Evolutionary conservation across 208 protist genomes (phyloP), one percentile per base, ranked within the genome.

Genomic region (Pavlovales sp.): DNA sequence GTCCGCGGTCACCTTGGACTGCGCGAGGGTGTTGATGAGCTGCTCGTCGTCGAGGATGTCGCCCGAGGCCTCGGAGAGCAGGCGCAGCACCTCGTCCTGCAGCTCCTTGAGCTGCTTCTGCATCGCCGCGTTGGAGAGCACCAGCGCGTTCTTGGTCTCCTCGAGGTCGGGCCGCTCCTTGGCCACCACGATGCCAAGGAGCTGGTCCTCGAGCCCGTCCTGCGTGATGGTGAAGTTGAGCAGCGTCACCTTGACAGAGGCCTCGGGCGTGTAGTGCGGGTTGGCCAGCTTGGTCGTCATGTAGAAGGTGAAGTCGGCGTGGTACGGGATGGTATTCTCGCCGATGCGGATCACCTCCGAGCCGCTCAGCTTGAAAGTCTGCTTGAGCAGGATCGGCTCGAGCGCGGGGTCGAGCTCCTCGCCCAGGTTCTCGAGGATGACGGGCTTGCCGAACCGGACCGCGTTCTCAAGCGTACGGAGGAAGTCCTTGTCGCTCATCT

Each of bases 171-270:
- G 97, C 32, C 97, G 93, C 94, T 99, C 97, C 90, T 98, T 96
- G 32, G 96, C 97, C 0, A 99, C 98, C 18, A 98, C 96, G 18
- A 97, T 95, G 44, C 95, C 97, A 32, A 99, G 95, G 77, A 99
- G 91, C 93, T 99, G 98, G 87, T 99, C 98, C 90, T 98, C 96
- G n/a, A 99, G 90, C 30, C 98, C 98, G 37, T 94, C 93, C 67
- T 95, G 96, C 34, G 98, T 99, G 91, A 99, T 98, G 91, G 98
- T 98, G 92, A 99, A 99, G 93, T 99, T 99, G 76, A 99, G 93
- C 86, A 99, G 92, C 78, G 97, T 98, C 75, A 99, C 97, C 81
- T 98, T 98, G 90, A 98, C 97, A 92, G 95, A 96, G 30, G 96
- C 92, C 92, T 99, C 98, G 2, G 98, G 98, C 36, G 95, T 96